Conservation (phyloP, 1,139 yeast genomes). For the Kodamaea suecica region DNA sequence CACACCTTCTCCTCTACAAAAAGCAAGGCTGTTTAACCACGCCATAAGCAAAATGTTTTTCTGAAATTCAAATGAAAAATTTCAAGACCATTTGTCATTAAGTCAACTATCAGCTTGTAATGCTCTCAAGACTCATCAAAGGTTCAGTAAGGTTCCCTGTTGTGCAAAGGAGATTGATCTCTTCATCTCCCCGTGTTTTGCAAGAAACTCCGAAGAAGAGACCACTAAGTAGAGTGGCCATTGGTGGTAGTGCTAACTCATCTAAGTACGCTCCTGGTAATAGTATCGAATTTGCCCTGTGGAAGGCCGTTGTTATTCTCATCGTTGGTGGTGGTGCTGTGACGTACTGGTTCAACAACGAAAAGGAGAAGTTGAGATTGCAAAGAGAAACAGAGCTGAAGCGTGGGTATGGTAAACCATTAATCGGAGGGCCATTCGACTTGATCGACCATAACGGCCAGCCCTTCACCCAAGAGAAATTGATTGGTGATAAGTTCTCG, state of each 20-base stretch:
- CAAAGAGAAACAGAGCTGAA: constrained; percentile 81
- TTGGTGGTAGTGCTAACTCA: constrained; percentile 34
- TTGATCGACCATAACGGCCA: constrained; percentile 69
- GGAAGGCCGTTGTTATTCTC: constrained; percentile 77
- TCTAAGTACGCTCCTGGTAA: constrained; percentile 31
- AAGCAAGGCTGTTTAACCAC: no score
- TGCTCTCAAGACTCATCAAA: constrained; percentile 1
- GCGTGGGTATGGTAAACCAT: constrained; percentile 86
- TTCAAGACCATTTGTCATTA: no score
- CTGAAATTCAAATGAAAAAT: no score
- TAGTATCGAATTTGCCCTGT: constrained; percentile 70
- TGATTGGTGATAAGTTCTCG: constrained; percentile 69
- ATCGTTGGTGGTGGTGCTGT: constrained; percentile 66
- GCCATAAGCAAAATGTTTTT: no score
- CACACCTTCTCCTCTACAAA: no score
- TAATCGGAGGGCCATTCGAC: constrained; percentile 86
- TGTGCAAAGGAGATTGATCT: constrained; percentile 4
- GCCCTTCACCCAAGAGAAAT: constrained; percentile 69
- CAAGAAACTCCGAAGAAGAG: constrained; percentile 23
- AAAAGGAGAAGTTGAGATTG: constrained; percentile 68
- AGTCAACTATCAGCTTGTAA: no score
- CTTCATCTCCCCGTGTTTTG: background rate
- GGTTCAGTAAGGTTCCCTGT: background rate
- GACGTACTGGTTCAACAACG: constrained; percentile 65
- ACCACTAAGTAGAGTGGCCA: constrained; percentile 50